A percentile compares a stretch with the other conserved stretches of the same genome.
These are phyloP conservation scores for Pulveroboletus sp. DNA, from an alignment of 768 basidiomycete species.

Conservation along the genomic window DNA sequence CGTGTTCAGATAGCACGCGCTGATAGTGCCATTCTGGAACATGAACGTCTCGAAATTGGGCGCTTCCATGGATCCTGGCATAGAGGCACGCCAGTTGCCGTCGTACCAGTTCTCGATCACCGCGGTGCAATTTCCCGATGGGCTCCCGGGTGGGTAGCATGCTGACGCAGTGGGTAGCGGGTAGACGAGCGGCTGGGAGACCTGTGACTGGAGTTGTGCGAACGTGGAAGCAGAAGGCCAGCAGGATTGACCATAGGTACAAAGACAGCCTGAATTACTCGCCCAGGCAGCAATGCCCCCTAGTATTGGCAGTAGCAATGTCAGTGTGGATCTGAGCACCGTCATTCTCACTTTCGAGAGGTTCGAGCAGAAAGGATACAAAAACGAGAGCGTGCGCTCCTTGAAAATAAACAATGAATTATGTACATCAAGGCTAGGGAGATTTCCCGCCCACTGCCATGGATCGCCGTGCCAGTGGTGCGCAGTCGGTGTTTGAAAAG, in stretches of 20 bases:
- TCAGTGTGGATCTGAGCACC: too few species aligned
- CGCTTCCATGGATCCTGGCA: constrained; percentile 40
- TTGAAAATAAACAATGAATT: background rate
- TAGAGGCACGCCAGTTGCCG: constrained; percentile 40
- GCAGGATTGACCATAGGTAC: constrained; percentile 16
- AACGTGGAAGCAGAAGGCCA: constrained; percentile 17
- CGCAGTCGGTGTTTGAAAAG: background rate
- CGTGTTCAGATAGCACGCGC: constrained; percentile 32
- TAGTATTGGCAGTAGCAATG: too few species aligned
- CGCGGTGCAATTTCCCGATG: constrained; percentile 38
- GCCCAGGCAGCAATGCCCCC: background rate
- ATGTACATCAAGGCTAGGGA: background rate
- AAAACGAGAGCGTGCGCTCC: background rate
- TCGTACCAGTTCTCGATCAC: constrained; percentile 29
- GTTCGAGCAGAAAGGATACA: too few species aligned
- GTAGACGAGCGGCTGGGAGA: constrained; percentile 17
- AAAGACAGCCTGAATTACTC: constrained; percentile 10
- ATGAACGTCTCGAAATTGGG: constrained; percentile 34
- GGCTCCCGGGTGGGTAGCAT: constrained; percentile 15
- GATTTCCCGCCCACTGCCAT: too few species aligned
- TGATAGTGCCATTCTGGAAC: constrained; percentile 44
- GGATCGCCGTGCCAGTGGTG: background rate
- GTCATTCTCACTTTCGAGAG: too few species aligned
- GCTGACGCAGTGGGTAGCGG: constrained; percentile 16
- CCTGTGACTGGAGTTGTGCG: constrained; percentile 11